Evolutionary conservation across 2,329 filamentous ascomycete species (phyloP), one percentile per base, ranked within the genome.

Genomic region (Penicillium digitatum): DNA sequence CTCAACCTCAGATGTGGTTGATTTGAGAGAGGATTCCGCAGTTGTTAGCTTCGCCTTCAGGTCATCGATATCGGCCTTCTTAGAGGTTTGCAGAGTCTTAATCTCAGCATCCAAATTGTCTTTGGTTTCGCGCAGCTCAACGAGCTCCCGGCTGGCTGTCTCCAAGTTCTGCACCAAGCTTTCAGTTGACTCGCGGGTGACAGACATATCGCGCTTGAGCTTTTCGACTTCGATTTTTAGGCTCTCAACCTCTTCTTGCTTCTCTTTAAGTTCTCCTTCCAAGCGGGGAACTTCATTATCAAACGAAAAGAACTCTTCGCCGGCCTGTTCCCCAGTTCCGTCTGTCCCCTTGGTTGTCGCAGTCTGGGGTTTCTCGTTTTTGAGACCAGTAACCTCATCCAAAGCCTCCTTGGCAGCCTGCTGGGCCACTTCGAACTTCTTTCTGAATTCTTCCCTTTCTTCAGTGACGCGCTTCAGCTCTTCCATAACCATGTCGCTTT

Each of bases 401-500:
- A 82, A 79, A 0, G 87, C 78, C 14, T 82, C 78, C 48, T 81
- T 82, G 0, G 85, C 76, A 48, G 82, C 82, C 67, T 86, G 83
- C 60, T 90, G 83, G 0, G 82, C 78, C 46, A 87, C 83, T n/a
- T 88, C 84, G 2, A 86, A 76, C 70, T 89, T 90, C 73, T 87
- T 88, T 71, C 90, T 93, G 57, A 88, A 79, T 16, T 85, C 83
- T 57, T 96, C 90, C 56, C 88, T 87, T 68, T 97, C 92, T 3
- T 82, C 82, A 0, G 90, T 88, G 0, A 97, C 85, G 12, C 90
- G 82, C 75, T 95, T 96, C 54, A 96, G 79, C 73, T 99, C 94
- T 43, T 95, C 88, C 83, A 95, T 87, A 3, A 95, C 86, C 89
- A 99, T 95, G 66, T 95, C 90, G 39, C 87, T 87, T 68, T 95